Conservation (phyloP, 2,329 filamentous ascomycete genomes). For the Xylariomycetidae sp. region DNA sequence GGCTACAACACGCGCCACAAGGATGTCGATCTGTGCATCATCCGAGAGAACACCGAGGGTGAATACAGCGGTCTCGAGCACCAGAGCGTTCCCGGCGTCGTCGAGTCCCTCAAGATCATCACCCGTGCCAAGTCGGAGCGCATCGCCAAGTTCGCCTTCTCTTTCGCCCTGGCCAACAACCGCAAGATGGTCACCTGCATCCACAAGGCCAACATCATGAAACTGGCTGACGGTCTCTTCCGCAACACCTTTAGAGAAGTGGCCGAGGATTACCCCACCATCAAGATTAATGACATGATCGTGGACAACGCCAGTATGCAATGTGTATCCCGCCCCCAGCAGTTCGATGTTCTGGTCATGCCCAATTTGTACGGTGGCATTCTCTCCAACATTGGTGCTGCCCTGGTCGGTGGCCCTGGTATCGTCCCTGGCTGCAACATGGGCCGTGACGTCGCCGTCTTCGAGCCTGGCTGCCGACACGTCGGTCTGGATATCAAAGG, state of each 20-base stretch:
- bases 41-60: constrained; percentile 99
- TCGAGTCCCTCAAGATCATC: constrained; percentile 99
- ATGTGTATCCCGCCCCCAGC: constrained; percentile 90
- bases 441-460: constrained; percentile 96
- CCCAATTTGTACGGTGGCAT: constrained; percentile 99
- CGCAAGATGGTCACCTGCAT: constrained; percentile 99
- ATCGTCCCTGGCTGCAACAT: constrained; percentile 99
- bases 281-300: constrained; percentile 99
- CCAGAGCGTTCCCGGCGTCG: constrained; percentile 92
- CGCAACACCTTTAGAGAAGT: constrained; percentile 93
- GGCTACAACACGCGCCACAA: constrained; percentile 97
- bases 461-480: constrained; percentile 98
- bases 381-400: constrained; percentile 96
- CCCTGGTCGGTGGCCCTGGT: constrained; percentile 92
- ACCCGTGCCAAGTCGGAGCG: constrained; percentile 98
- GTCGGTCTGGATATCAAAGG: constrained; percentile 99
- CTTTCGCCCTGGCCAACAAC: constrained; percentile 97
- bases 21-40: constrained; percentile 96
- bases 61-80: constrained; percentile 99
- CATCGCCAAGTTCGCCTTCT: constrained; percentile 98
- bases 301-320: constrained; percentile 99
- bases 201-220: constrained; percentile 99
- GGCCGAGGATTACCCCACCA: constrained; percentile 89
- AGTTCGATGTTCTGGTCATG: constrained; percentile 99
- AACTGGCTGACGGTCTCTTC: constrained; percentile 98